Evolutionary conservation across 106 monocot genomes (phyloP).

Genomic region (Amphibolis antarctica): DNA sequence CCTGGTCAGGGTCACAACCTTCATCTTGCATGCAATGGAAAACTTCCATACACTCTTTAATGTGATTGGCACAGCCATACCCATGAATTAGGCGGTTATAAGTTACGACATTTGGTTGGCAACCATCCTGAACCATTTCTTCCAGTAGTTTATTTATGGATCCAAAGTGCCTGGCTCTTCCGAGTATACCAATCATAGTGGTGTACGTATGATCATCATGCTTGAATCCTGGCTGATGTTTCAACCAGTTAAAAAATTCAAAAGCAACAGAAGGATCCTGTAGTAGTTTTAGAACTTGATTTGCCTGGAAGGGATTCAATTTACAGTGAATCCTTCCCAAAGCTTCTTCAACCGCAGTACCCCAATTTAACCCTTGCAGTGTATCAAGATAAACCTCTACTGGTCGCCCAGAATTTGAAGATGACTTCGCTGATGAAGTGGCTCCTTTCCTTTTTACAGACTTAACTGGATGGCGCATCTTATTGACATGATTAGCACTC

Average conservation of each 20-base stretch:
- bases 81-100: constrained; percentile 86
- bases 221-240: constrained; percentile 64
- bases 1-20: constrained; percentile 62
- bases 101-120: constrained; percentile 71
- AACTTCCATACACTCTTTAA: constrained; percentile 52
- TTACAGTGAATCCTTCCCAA: constrained; percentile 50
- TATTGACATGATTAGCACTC: constrained; percentile 14
- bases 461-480: constrained; percentile 16
- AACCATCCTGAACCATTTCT: constrained; percentile 67
- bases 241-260: constrained; percentile 88
- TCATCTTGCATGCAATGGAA: constrained; percentile 71
- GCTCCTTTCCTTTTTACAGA: constrained; percentile 18
- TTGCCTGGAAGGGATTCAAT: constrained; percentile 74
- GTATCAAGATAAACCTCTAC: constrained; percentile 46
- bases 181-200: constrained; percentile 93
- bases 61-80: constrained; percentile 83
- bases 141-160: constrained; percentile 40
- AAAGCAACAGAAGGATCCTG: constrained; percentile 66
- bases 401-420: constrained; percentile 21
- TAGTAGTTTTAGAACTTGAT: constrained; percentile 81
- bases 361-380: constrained; percentile 71
- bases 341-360: constrained; percentile 33
- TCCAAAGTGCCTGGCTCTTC: constrained; percentile 73
- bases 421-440: constrained; percentile 5
- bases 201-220: constrained; percentile 95